Base-by-base conservation (phyloP, 163 green algal genomes). In the Trebouxia gelatinosa region DNA sequence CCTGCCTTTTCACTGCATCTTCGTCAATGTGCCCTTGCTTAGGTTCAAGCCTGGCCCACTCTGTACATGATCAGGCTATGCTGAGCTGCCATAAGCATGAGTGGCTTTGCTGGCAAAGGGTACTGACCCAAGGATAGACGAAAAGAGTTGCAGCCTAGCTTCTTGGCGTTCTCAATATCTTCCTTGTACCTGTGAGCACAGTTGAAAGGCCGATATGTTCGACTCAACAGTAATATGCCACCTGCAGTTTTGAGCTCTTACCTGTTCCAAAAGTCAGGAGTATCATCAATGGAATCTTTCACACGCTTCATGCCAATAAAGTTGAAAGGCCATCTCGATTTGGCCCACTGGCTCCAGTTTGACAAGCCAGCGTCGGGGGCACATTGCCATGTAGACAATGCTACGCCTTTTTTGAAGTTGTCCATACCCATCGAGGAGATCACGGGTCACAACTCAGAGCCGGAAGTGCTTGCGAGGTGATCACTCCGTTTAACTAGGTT, bases 41-140 rank as follows among this genome's bases (percentile, higher is more conserved):
- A 0, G 93, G 93, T 78, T 94, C 87, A 3, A 96, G 85, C 50
- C 92, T 84, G n/a, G 83, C 83, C 93, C 93, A 97, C 83, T 97
- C 93, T 70, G 62, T 31, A 48, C 34, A 48, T 3, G 46, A n/a
- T n/a, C n/a, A n/a, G n/a, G n/a, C n/a, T n/a, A n/a, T n/a, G n/a
- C n/a, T n/a, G n/a, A n/a, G n/a, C n/a, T n/a, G n/a, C n/a, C n/a
- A n/a, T n/a, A n/a, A n/a, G n/a, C n/a, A n/a, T n/a, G n/a, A n/a
- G n/a, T n/a, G n/a, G n/a, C n/a, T n/a, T n/a, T n/a, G n/a, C n/a
- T n/a, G n/a, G n/a, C n/a, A n/a, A n/a, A n/a, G n/a, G n/a, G n/a
- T n/a, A 39, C 62, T 50, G 34, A 70, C 62, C 62, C 38, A 97
- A 86, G 1, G 89, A 94, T 38, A 97, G 82, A 5, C 93, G 87